Base-by-base conservation (phyloP, 306 rosid species). In the Malus sieversii region DNA sequence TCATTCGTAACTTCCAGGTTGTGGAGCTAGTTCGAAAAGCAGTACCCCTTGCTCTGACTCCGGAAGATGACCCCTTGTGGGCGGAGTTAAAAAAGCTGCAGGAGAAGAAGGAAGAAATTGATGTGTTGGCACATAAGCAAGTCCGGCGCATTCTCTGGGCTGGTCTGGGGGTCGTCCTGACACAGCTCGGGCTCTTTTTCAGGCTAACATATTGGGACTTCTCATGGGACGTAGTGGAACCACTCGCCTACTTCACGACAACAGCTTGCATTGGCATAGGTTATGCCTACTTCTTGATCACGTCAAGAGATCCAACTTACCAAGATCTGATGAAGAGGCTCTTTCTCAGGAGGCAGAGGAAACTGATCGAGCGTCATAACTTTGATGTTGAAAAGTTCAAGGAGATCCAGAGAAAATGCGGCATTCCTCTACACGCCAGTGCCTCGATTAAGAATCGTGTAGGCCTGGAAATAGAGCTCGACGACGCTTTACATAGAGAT, bases 171-270 rank as follows among this genome's bases (percentile, higher is more conserved):
- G 46, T 84, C 3, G 78, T 90, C 6, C 4, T 90, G 53, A 0
- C 78, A 6, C 92, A 85, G 57, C 87, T 96, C 1, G 86, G 90
- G 32, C 80, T 96, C 30, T 92, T 96, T 86, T 96, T 96, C 73
- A 76, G 99, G 82, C 84, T 96, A 63, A 96, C 99, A n/a, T 96
- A 90, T 90, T 96, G 99, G 99, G 99, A 96, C 44, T 96, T 92
- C 66, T 96, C 99, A 23, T 96, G 99, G 99, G 99, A 96, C 69
- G 90, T 96, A 27, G 91, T 96, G 98, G 99, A 92, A 69, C 99
- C 99, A 20, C 82, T 96, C 22, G 87, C 99, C 27, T 96, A 87
- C 80, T 96, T 92, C 69, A 75, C 93, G 30, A 92, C 99, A 25
- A 18, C 90, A 6, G 40, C 85, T 27, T 92, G 98, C 77, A 72